These are phyloP conservation scores for Neurospora sp. DNA, from an alignment of 495 filamentous ascomycete species.

Conservation along the genomic window DNA sequence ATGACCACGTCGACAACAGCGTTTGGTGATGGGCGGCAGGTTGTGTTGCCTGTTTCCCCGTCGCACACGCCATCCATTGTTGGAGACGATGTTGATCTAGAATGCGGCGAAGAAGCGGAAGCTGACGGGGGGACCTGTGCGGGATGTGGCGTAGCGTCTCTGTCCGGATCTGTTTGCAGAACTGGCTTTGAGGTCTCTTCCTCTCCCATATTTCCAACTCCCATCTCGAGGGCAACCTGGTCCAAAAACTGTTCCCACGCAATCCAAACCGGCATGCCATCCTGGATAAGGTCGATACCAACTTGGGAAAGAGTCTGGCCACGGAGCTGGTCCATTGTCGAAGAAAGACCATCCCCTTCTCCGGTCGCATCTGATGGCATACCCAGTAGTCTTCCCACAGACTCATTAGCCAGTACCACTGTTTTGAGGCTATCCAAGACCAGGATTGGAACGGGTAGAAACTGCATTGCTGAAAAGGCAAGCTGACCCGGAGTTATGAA, in stretches of 20 bases:
- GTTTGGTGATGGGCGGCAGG: slow-evolving; percentile 29
- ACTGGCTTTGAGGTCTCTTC: not conserved
- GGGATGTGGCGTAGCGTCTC: slow-evolving; percentile 9
- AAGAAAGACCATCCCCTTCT: slow-evolving; percentile 18
- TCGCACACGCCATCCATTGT: slow-evolving; percentile 3
- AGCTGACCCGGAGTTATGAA: slow-evolving; percentile 32
- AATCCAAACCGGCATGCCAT: slow-evolving; percentile 43
- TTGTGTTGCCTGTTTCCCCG: slow-evolving; percentile 4
- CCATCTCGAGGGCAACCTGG: slow-evolving; percentile 37
- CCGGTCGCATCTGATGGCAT: slow-evolving; percentile 26
- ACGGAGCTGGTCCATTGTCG: slow-evolving; percentile 36
- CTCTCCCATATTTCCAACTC: slow-evolving; percentile 11
- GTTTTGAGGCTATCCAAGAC: slow-evolving; percentile 53
- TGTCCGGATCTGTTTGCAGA: not conserved
- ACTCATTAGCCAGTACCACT: slow-evolving; percentile 58
- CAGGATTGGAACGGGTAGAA: slow-evolving; percentile 56
- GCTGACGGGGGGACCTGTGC: not conserved
- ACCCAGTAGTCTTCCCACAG: slow-evolving; percentile 53
- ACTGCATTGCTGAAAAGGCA: slow-evolving; percentile 56
- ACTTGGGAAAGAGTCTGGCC: slow-evolving; percentile 50
- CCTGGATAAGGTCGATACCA: slow-evolving; percentile 52
- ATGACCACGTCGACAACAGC: slow-evolving; percentile 49
- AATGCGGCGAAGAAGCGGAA: not conserved
- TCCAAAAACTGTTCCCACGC: slow-evolving; percentile 47
- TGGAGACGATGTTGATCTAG: not conserved